These are phyloP conservation scores for Sporothrix mexicana DNA, from an alignment of 2,329 filamentous ascomycete genomes.

Conservation along the genomic window DNA sequence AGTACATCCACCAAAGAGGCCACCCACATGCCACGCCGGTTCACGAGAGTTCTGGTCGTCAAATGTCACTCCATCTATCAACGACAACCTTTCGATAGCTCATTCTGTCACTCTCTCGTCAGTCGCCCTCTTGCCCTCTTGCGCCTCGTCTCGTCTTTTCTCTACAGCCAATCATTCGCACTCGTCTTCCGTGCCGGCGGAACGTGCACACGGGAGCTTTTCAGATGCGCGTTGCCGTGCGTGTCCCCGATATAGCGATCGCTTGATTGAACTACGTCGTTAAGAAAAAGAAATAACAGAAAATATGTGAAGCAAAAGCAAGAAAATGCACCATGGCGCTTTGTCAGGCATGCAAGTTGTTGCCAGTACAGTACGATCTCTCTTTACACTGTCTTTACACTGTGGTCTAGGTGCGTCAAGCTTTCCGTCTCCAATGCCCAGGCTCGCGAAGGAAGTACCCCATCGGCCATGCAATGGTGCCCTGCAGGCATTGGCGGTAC, in stretches of 20 bases:
- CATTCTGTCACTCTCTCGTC: background rate
- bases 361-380: background rate
- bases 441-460: slow-evolving; percentile 4
- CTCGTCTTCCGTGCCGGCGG: background rate
- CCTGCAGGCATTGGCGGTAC: background rate
- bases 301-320: background rate
- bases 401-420: slow-evolving; percentile 19
- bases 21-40: background rate
- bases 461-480: slow-evolving; percentile 1
- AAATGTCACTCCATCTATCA: background rate
- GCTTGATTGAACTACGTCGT: background rate
- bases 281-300: background rate
- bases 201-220: slow-evolving; percentile 23
- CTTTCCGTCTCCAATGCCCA: slow-evolving; percentile 9
- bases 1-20: slow-evolving; percentile 9
- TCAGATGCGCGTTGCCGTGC: slow-evolving; percentile 15
- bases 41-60: background rate
- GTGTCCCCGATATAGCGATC: slow-evolving; percentile 25
- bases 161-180: slow-evolving; percentile 8
- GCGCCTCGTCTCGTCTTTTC: slow-evolving; percentile 21
- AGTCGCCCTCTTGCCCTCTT: background rate
- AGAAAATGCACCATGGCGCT: background rate
- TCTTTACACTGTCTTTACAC: background rate
- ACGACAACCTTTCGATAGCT: background rate
- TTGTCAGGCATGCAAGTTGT: background rate